Conservation (phyloP, 768 basidiomycete species). For the Xerocomellus chrysenteron region DNA sequence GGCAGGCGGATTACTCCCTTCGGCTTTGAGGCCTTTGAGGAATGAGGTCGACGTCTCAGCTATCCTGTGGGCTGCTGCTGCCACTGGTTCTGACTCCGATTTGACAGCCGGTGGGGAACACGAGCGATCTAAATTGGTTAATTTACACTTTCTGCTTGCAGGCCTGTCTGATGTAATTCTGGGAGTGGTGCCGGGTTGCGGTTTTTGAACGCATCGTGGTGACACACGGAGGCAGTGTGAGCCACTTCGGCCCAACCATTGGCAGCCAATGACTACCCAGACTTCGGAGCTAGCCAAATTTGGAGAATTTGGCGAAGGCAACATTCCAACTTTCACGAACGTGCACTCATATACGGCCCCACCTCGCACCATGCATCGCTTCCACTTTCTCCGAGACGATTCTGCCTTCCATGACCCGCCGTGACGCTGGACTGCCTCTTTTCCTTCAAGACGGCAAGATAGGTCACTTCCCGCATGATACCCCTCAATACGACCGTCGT, state of each 20-base stretch:
- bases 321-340: constrained; percentile 22
- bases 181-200: background rate
- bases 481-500: background rate
- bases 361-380: background rate
- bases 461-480: background rate
- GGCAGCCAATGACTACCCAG: background rate
- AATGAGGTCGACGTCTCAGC: too few relatives aligned
- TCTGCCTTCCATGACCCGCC: background rate
- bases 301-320: constrained; percentile 3
- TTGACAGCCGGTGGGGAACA: background rate
- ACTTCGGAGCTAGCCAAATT: background rate
- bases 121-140: background rate
- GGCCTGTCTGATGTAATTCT: constrained; percentile 3
- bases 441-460: constrained; percentile 6
- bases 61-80: too few relatives aligned
- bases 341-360: constrained; percentile 21
- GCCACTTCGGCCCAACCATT: background rate
- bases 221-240: background rate
- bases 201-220: background rate
- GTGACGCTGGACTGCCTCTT: constrained; percentile 5
- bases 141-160: background rate
- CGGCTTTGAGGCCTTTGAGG: too few relatives aligned
- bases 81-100: too few relatives aligned
- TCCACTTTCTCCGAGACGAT: constrained; percentile 3
- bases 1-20: too few relatives aligned